Percentiles rank a stretch among this genome's conserved stretches.
phyloP scores from a whole-genome alignment of 805 yeast species.

The Metschnikowia reukaufii region DNA sequence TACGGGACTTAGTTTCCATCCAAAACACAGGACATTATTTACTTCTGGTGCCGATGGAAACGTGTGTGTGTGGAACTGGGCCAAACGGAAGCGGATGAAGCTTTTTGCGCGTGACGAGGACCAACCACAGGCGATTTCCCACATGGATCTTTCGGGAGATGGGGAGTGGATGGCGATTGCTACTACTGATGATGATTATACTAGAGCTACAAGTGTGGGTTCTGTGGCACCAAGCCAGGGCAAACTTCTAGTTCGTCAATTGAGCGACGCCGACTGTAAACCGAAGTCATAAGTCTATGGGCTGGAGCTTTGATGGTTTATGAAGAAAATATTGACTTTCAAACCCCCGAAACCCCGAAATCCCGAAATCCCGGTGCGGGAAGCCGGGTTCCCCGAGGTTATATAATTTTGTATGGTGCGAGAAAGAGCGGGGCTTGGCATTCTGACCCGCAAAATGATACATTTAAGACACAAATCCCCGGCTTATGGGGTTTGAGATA shows the following conservation, averaged over 20 bases:
- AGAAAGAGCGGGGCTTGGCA: not conserved
- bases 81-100: slow-evolving; percentile 43
- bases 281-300: slow-evolving; percentile 10
- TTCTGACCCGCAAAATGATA: not conserved
- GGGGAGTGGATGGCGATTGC: slow-evolving; percentile 18
- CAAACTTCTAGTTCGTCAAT: slow-evolving; percentile 6
- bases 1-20: slow-evolving; percentile 47
- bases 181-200: slow-evolving; percentile 12
- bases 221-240: not conserved
- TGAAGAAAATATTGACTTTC: not conserved
- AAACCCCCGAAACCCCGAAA: not conserved
- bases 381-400: no score
- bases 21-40: slow-evolving; percentile 38
- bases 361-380: not conserved
- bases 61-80: slow-evolving; percentile 52
- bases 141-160: slow-evolving; percentile 17
- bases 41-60: slow-evolving; percentile 55
- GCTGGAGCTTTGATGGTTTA: not conserved
- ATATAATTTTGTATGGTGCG: no score
- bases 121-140: slow-evolving; percentile 14
- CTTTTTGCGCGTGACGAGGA: slow-evolving; percentile 23
- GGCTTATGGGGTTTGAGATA: no score
- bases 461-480: no score
- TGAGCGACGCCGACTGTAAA: slow-evolving; percentile 13
- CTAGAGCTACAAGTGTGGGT: slow-evolving; percentile 2